A percentile compares a stretch with the other conserved stretches of the same genome.
These are phyloP conservation scores for Pseudocercospora eumusae DNA, from an alignment of 2,329 filamentous ascomycete genomes.

Conservation along the genomic window DNA sequence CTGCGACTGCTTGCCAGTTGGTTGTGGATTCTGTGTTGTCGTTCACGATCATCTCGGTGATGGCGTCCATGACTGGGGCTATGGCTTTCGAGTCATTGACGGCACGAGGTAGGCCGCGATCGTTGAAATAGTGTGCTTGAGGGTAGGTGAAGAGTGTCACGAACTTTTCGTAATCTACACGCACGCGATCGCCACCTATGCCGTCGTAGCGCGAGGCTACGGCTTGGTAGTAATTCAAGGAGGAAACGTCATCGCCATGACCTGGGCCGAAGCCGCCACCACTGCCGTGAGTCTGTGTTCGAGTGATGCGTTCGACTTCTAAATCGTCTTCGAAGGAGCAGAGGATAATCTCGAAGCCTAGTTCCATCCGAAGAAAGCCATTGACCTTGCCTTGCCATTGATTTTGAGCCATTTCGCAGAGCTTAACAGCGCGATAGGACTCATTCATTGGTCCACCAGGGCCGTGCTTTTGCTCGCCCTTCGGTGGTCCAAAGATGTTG, in stretches of 20 bases:
- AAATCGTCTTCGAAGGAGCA: slow-evolving; percentile 60
- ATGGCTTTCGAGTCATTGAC: slow-evolving; percentile 42
- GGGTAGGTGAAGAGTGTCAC: slow-evolving; percentile 50
- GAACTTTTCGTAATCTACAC: slow-evolving; percentile 52
- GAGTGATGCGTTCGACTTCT: slow-evolving; percentile 40
- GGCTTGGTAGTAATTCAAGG: slow-evolving; percentile 43
- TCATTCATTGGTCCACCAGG: slow-evolving; percentile 48
- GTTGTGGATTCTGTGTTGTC: slow-evolving; percentile 37
- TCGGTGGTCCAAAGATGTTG: neutral
- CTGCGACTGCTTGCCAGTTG: slow-evolving; percentile 68
- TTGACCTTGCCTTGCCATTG: slow-evolving; percentile 59
- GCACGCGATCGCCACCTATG: slow-evolving; percentile 48
- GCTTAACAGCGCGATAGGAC: slow-evolving; percentile 51
- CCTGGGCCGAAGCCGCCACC: slow-evolving; percentile 20
- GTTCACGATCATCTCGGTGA: slow-evolving; percentile 48
- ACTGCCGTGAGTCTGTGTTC: slow-evolving; percentile 14
- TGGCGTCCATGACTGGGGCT: slow-evolving; percentile 44
- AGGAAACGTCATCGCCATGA: slow-evolving; percentile 17
- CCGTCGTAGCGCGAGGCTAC: slow-evolving; percentile 48
- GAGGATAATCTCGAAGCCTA: slow-evolving; percentile 69
- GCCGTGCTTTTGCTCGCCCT: neutral
- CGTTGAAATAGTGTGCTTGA: slow-evolving; percentile 40
- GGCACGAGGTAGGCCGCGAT: slow-evolving; percentile 43
- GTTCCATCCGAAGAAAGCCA: slow-evolving; percentile 67
- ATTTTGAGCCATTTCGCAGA: slow-evolving; percentile 57